Evolutionary conservation across 2,329 filamentous ascomycete genomes (phyloP), one percentile per base, ranked within the genome.

Genomic region (Ophiocordyceps camponoti-saundersi): DNA sequence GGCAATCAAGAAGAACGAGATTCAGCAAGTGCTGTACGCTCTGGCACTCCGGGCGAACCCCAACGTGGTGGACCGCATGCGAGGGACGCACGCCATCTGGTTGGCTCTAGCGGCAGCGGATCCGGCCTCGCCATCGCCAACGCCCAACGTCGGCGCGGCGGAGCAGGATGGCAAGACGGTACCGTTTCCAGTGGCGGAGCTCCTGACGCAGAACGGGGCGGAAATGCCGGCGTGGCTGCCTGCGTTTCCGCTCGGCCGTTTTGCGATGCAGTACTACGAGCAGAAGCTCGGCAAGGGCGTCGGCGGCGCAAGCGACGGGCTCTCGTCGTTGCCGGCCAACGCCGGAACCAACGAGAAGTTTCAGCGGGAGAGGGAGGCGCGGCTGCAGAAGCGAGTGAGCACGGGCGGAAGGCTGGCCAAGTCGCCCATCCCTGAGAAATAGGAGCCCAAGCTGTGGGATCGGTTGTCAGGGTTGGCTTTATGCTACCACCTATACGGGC

Each of bases 1-100:
- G 6, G 89, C 85, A 11, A 89, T 96, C 61, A 98, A 96, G 71
- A 87, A 82, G 65, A 95, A 95, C 61, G 89, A 98, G 59, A 86
- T 98, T 47, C 85, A 92, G 58, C 85, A 88, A 52, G 88, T 95
- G 22, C 76, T 98, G 23, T 93, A 95, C 57, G 90, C 85, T 3
- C 72, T 98, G 44, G 87, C 92, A 1, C 72, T 95, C 30, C 77
- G 77, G 50, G 92, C 86, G 15, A 95, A 89, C 57, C 85, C 89
- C 15, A 98, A 98, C 57, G 76, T 82, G 3, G 70, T 79, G 6
- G 92, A 98, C 61, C 85, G 81, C 52, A 92, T 88, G 39, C 78
- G 92, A 47, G 85, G 83, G 41, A 95, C 90, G 0, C 90, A 93
- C 60, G 80, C 85, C 1, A 77, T 96, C 16, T 96, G 89, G 67